A percentile compares a stretch with the other conserved stretches of the same genome.
Evolutionary conservation across 371 early-diverging fungal genomes (phyloP).

Genomic region (Rhizopus stolonifer): DNA sequence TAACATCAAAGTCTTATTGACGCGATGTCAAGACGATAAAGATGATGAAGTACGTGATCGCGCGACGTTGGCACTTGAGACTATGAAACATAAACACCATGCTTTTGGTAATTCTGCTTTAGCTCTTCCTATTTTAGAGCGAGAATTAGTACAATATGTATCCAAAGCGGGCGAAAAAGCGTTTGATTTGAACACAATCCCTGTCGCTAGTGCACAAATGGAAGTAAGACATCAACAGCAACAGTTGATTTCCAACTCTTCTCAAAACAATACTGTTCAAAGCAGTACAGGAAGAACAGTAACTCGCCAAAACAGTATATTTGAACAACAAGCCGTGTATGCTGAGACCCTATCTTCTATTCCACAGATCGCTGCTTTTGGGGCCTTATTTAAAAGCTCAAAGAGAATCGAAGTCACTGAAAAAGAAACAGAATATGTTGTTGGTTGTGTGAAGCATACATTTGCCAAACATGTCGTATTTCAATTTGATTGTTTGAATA

Average conservation of each 20-base stretch:
- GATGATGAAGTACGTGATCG: conserved; percentile 98
- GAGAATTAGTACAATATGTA: conserved; percentile 78
- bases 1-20: conserved; percentile 81
- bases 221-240: conserved; percentile 38
- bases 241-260: background rate
- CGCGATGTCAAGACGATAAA: conserved; percentile 90
- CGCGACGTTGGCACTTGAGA: conserved; percentile 84
- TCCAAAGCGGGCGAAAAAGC: conserved; percentile 61
- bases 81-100: conserved; percentile 68
- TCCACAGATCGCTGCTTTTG: conserved; percentile 79
- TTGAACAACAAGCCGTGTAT: conserved; percentile 59
- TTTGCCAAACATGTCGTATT: conserved; percentile 87
- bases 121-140: conserved; percentile 82
- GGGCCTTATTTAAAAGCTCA: conserved; percentile 81
- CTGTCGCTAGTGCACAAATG: conserved; percentile 66
- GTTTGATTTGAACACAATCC: conserved; percentile 77
- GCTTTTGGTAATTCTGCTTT: conserved; percentile 72
- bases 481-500: conserved; percentile 93
- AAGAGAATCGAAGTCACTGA: conserved; percentile 86
- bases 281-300: background rate
- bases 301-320: too few species aligned
- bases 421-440: conserved; percentile 92
- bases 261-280: background rate
- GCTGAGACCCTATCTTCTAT: conserved; percentile 72
- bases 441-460: conserved; percentile 86